These are phyloP conservation scores for Nakazawaea wickerhamii DNA, from an alignment of 805 yeast species.

Conservation along the genomic window DNA sequence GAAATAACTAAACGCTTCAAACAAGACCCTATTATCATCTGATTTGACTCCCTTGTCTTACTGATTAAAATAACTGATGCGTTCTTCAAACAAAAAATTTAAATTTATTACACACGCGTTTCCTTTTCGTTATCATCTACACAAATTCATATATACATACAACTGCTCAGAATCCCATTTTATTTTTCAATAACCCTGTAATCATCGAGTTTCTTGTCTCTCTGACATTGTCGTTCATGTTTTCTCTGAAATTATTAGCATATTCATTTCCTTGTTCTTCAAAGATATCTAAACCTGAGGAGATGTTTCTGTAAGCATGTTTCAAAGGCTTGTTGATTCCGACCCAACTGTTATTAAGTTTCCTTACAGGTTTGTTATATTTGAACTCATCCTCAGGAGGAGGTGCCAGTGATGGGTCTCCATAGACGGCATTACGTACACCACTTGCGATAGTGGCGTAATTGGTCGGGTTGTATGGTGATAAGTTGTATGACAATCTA, in stretches of 20 bases:
- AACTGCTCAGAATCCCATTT: constrained; percentile 8
- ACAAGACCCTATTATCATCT: constrained; percentile 1
- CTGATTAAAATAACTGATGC: not conserved
- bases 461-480: constrained; percentile 32
- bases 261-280: constrained; percentile 54
- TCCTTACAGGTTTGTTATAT: constrained; percentile 45
- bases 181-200: constrained; percentile 8
- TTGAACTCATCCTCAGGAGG: constrained; percentile 20
- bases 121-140: too few relatives aligned
- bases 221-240: constrained; percentile 33
- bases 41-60: too few relatives aligned
- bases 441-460: constrained; percentile 11
- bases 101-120: not conserved
- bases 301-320: constrained; percentile 40
- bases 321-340: constrained; percentile 9
- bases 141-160: too few relatives aligned
- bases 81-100: not conserved
- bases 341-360: not conserved
- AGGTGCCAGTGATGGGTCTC: not conserved
- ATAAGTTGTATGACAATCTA: constrained; percentile 44
- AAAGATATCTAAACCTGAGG: constrained; percentile 45
- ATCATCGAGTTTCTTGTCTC: constrained; percentile 10
- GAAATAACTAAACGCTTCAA: not conserved
- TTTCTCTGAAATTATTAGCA: constrained; percentile 49
- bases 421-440: constrained; percentile 3